Conservation (phyloP, 176 grass and related monocot species). For the Oropetium thomaeum region DNA sequence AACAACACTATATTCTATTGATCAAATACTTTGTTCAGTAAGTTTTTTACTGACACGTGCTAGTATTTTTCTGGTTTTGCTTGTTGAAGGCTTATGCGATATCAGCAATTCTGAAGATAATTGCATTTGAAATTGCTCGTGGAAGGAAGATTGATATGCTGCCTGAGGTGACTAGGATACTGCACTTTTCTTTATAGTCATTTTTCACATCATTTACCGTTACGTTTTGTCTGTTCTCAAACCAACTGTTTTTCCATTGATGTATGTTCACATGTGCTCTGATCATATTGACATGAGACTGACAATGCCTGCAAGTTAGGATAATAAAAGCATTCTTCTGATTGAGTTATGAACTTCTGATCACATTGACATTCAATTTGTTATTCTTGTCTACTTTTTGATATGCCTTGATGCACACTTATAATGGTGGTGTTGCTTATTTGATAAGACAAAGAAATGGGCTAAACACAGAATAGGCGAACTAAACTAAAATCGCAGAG, state of each 20-base stretch:
- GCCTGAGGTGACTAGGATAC: conserved; percentile 83
- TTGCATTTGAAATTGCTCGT: conserved; percentile 81
- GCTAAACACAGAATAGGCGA: neutral
- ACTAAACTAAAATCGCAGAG: neutral
- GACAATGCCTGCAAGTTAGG: neutral
- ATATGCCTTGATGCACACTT: neutral
- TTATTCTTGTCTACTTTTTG: conserved; percentile 10
- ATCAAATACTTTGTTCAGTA: neutral
- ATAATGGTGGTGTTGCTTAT: neutral
- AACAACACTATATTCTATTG: conserved; percentile 8
- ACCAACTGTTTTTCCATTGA: conserved; percentile 7
- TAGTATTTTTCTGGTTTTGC: conserved; percentile 13
- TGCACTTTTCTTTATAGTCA: neutral
- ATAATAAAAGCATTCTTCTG: neutral
- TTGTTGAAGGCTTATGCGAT: conserved; percentile 84
- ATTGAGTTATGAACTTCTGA: neutral
- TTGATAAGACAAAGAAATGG: neutral
- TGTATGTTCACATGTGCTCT: neutral
- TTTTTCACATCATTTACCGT: neutral
- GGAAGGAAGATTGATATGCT: conserved; percentile 85
- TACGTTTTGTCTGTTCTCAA: conserved; percentile 2
- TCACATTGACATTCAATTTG: conserved; percentile 10
- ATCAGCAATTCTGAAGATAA: conserved; percentile 95
- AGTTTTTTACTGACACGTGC: neutral
- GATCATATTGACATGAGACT: conserved; percentile 9